phyloP scores from a whole-genome alignment of 2,329 filamentous ascomycete genomes.

The Penicillium frequentans region DNA sequence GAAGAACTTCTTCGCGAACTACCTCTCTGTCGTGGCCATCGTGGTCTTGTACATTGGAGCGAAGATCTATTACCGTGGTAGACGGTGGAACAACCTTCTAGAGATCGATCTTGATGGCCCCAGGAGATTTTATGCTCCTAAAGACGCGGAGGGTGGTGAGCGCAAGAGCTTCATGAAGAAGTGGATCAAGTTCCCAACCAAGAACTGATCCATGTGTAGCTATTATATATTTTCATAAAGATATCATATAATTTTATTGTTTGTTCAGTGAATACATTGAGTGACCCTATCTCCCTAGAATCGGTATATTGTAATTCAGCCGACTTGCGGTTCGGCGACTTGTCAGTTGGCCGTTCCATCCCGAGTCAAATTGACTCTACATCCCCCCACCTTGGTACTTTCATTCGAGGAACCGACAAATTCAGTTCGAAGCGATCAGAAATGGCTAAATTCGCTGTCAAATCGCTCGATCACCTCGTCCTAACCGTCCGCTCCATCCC shows the following conservation, averaged over 20 bases:
- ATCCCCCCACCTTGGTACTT: neutral
- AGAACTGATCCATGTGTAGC: neutral
- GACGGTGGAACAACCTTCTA: slow-evolving; percentile 34
- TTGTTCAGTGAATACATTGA: neutral
- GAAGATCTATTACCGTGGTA: slow-evolving; percentile 41
- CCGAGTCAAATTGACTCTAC: neutral
- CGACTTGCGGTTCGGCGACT: neutral
- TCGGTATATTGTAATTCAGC: neutral
- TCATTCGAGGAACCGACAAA: neutral
- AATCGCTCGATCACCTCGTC: slow-evolving; percentile 61
- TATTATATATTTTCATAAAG: neutral
- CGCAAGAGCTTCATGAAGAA: neutral
- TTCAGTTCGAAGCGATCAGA: neutral
- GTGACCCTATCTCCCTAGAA: neutral
- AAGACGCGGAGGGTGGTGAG: neutral
- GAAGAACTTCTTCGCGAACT: slow-evolving; percentile 50
- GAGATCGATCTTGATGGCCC: slow-evolving; percentile 37
- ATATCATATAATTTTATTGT: neutral
- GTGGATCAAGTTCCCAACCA: neutral
- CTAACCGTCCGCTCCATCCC: slow-evolving; percentile 56
- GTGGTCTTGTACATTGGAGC: slow-evolving; percentile 45
- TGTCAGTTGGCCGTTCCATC: neutral
- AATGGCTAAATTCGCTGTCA: slow-evolving; percentile 29
- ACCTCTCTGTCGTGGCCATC: slow-evolving; percentile 46
- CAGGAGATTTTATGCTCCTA: neutral